Evolutionary conservation across 129 eudicot species (phyloP), one percentile per base, ranked within the genome.

Genomic region (Arctium minus): DNA sequence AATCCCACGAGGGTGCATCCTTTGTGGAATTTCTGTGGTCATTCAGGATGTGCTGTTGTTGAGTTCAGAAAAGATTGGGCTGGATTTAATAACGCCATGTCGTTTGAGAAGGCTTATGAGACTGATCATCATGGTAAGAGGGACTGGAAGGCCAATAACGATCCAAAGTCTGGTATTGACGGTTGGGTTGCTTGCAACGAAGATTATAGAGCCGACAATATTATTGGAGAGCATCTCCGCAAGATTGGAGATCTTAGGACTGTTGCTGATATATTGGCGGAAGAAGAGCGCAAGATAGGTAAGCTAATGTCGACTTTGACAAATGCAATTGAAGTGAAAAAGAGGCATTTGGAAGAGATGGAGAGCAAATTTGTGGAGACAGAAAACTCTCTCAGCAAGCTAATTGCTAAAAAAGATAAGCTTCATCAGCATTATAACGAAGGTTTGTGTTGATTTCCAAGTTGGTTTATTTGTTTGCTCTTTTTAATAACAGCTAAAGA

Each of bases 161-260:
- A 78, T 12, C 76, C 75, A 27, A 87, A 88, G 38, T 68, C 83
- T 67, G 98, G 73, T 70, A 89, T 89, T 42, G 93, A 93, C 84
- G 97, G 86, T 56, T 96, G 99, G 99, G 94, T 96, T 87, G 99
- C 99, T 75, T 97, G 99, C n/a, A 88, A 90, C 6, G 92, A 93
- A 79, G 99, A 93, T 81, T 96, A 91, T 67, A 88, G 82, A 3
- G 78, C 87, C 37, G 50, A 76, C 44, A 87, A 80, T 60, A 87
- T 93, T 56, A 82, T 93, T 8, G 91, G 94, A 13, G 98, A 96
- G 10, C 86, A 93, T 82, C 87, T 96, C 42, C 94, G 92, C 30
- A 93, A 88, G 87, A 92, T 86, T 82, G 97, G 87, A 75, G 97
- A 96, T 74, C 80, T 93, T 38, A 89, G 90, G 80, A 88, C 94